A percentile compares a stretch with the other conserved stretches of the same genome.
phyloP scores from a whole-genome alignment of 2,329 filamentous ascomycete species.

The Colletotrichum godetiae region DNA sequence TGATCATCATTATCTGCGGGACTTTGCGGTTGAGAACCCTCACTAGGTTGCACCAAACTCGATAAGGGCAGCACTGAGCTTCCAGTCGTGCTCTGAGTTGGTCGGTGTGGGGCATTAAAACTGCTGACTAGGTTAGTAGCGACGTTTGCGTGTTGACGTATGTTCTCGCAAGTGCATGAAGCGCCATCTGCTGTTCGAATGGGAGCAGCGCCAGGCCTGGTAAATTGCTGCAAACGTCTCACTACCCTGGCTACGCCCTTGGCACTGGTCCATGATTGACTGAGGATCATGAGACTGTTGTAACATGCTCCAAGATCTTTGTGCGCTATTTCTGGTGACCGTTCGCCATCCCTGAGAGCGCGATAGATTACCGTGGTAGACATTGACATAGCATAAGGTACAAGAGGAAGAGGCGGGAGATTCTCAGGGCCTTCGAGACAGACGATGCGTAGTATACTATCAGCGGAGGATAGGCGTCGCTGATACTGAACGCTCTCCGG shows the following conservation, averaged over 20 bases:
- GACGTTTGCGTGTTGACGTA: background rate
- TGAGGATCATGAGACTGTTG: slow-evolving; percentile 17
- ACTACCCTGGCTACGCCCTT: slow-evolving; percentile 33
- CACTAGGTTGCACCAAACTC: background rate
- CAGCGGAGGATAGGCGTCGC: slow-evolving; percentile 35
- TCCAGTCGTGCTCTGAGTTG: background rate
- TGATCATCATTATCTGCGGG: background rate
- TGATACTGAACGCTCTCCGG: slow-evolving; percentile 35
- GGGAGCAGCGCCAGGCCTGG: background rate
- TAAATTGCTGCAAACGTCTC: slow-evolving; percentile 12
- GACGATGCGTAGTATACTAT: slow-evolving; percentile 31
- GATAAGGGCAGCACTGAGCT: background rate
- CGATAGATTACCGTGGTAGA: slow-evolving; percentile 39
- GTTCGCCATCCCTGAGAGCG: slow-evolving; percentile 34
- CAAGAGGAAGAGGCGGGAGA: slow-evolving; percentile 36
- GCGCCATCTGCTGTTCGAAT: background rate
- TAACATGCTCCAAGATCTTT: slow-evolving; percentile 35
- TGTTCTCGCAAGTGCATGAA: background rate
- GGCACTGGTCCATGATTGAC: slow-evolving; percentile 31
- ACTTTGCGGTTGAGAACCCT: background rate
- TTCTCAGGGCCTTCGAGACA: slow-evolving; percentile 13
- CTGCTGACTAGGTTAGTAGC: background rate
- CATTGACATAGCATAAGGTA: slow-evolving; percentile 38
- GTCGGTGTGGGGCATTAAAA: background rate
- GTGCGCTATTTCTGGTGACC: slow-evolving; percentile 7